These are phyloP conservation scores for Smallanthus sonchifolius DNA, from an alignment of 129 eudicot genomes.

Conservation along the genomic window DNA sequence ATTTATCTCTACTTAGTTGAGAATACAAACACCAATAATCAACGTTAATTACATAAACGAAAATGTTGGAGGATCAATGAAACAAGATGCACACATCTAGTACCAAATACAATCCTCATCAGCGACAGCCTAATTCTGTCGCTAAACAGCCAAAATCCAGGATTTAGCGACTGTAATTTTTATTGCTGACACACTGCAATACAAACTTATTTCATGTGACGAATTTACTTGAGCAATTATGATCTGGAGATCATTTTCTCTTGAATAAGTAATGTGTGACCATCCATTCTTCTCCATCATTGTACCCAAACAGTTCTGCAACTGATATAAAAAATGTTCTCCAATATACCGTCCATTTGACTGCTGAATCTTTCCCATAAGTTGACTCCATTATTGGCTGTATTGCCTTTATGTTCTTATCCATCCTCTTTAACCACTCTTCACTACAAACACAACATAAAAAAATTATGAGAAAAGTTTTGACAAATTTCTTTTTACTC, in stretches of 20 bases:
- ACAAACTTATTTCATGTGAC: neutral
- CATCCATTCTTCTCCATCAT: constrained; percentile 99
- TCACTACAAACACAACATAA: constrained; percentile 50
- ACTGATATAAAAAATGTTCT: constrained; percentile 89
- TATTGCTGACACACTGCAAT: neutral
- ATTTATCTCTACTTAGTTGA: neutral
- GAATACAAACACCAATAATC: neutral
- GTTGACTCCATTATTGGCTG: constrained; percentile 92
- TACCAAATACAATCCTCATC: neutral
- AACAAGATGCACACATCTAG: neutral
- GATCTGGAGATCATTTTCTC: constrained; percentile 43
- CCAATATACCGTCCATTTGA: constrained; percentile 95
- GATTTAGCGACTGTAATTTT: neutral
- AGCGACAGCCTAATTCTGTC: neutral
- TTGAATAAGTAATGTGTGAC: constrained; percentile 82
- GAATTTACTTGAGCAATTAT: neutral
- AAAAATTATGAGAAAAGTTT: neutral
- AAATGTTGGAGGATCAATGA: neutral
- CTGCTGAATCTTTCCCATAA: constrained; percentile 87
- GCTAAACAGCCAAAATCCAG: neutral
- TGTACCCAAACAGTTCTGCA: constrained; percentile 84
- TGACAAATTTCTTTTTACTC: neutral
- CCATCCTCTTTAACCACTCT: constrained; percentile 99
- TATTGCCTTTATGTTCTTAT: constrained; percentile 46
- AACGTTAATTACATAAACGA: neutral